These are phyloP conservation scores for Pleurotus ostreatus DNA, from an alignment of 768 basidiomycete genomes.

Conservation along the genomic window DNA sequence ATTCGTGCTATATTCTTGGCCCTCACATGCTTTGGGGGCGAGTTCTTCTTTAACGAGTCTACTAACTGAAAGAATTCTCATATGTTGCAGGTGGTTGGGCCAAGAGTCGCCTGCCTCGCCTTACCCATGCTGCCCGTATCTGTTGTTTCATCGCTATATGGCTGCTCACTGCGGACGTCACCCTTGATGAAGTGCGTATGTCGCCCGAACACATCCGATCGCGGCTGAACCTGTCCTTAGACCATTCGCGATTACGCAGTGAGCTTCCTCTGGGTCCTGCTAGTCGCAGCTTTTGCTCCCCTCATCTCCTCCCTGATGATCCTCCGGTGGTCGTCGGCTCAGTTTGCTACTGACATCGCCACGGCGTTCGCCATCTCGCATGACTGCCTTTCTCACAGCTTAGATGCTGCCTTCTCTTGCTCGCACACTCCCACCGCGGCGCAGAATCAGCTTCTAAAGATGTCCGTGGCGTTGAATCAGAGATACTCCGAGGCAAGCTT, in stretches of 20 bases:
- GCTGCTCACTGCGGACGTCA: slow-evolving; percentile 35
- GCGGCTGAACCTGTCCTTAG: neutral
- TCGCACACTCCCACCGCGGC: slow-evolving; percentile 14
- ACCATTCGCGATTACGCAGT: slow-evolving; percentile 23
- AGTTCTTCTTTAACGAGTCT: neutral
- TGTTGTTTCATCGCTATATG: slow-evolving; percentile 45
- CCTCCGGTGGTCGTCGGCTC: slow-evolving; percentile 38
- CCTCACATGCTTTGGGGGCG: slow-evolving; percentile 33
- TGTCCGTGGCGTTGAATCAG: slow-evolving; percentile 34
- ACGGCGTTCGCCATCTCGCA: slow-evolving; percentile 29
- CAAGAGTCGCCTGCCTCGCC: slow-evolving; percentile 43
- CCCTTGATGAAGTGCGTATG: slow-evolving; percentile 24
- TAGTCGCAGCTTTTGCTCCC: slow-evolving; percentile 32
- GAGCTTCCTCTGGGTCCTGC: slow-evolving; percentile 37
- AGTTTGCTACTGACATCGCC: slow-evolving; percentile 35
- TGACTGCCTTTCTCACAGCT: slow-evolving; percentile 26
- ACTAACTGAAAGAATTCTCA: neutral
- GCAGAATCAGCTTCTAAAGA: slow-evolving; percentile 24
- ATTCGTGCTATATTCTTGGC: slow-evolving; percentile 39
- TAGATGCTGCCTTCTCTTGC: slow-evolving; percentile 20
- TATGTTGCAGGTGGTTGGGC: slow-evolving; percentile 16
- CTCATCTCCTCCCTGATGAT: slow-evolving; percentile 32
- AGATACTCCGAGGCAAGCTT: slow-evolving; percentile 42
- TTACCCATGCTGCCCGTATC: slow-evolving; percentile 40
- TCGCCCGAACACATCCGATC: neutral